These are phyloP conservation scores for Hemileia vastatrix DNA, from an alignment of 1,284 basidiomycete genomes.

Conservation along the genomic window DNA sequence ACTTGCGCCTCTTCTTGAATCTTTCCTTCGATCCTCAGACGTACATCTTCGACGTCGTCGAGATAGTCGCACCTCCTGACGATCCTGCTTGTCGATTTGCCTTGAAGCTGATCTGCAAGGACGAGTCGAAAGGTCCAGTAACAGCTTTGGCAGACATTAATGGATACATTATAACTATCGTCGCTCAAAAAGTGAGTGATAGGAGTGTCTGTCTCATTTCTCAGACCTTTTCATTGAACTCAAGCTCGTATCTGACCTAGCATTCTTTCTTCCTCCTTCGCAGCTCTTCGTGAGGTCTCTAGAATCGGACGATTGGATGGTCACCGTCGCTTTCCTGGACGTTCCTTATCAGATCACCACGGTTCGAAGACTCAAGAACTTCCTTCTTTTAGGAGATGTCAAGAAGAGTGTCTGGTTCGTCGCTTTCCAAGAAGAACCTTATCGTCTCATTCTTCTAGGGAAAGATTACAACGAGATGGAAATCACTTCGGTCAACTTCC, in stretches of 20 bases:
- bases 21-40: conserved; percentile 37
- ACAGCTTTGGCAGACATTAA: conserved; percentile 79
- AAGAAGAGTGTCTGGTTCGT: conserved; percentile 81
- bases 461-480: conserved; percentile 64
- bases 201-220: too few species aligned
- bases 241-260: not conserved
- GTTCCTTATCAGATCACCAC: conserved; percentile 83
- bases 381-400: conserved; percentile 78
- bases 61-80: conserved; percentile 55
- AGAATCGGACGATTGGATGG: conserved; percentile 84
- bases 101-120: conserved; percentile 68
- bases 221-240: not conserved
- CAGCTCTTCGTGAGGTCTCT: conserved; percentile 88
- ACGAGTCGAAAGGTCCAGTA: conserved; percentile 86
- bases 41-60: conserved; percentile 54
- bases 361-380: conserved; percentile 76
- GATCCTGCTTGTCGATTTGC: conserved; percentile 56
- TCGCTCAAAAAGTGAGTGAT: conserved; percentile 76
- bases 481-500: conserved; percentile 66
- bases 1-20: too few species aligned
- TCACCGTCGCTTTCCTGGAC: conserved; percentile 90
- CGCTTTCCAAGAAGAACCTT: conserved; percentile 91
- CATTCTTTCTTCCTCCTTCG: too few species aligned
- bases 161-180: conserved; percentile 83
- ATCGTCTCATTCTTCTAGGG: conserved; percentile 71